These are phyloP conservation scores for Monosporascus cannonballus DNA, from an alignment of 2,329 filamentous ascomycete genomes.

Conservation along the genomic window DNA sequence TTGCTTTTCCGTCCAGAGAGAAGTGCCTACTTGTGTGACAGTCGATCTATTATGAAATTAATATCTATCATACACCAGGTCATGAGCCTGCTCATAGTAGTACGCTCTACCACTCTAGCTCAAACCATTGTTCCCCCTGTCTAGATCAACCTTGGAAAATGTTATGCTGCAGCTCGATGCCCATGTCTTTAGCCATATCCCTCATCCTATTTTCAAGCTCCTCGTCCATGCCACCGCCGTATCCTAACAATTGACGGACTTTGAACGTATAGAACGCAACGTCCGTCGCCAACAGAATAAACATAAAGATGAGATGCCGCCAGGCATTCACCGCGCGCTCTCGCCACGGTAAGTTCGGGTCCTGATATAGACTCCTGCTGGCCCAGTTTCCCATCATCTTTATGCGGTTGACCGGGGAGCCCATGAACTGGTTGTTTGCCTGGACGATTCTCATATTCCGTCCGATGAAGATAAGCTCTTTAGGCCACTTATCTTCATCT, in stretches of 20 bases:
- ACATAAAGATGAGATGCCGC: constrained; percentile 74
- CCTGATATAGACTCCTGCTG: constrained; percentile 73
- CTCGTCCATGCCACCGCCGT: constrained; percentile 86
- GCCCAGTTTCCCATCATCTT: constrained; percentile 95
- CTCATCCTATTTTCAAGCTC: constrained; percentile 86
- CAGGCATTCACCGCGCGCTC: constrained; percentile 65
- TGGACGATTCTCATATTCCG: constrained; percentile 90
- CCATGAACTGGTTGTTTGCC: constrained; percentile 86
- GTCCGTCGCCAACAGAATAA: constrained; percentile 71
- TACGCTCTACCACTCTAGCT: too few species aligned
- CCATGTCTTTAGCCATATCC: constrained; percentile 82
- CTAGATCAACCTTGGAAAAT: constrained; percentile 73
- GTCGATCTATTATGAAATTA: too few species aligned
- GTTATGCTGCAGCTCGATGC: constrained; percentile 81
- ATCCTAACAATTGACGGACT: constrained; percentile 67
- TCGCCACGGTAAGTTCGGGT: constrained; percentile 53
- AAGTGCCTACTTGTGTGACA: too few species aligned
- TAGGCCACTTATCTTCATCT: constrained; percentile 84
- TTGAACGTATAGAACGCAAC: constrained; percentile 78
- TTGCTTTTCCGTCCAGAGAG: too few species aligned
- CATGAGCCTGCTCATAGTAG: too few species aligned
- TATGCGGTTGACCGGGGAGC: constrained; percentile 83
- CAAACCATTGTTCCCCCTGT: too few species aligned
- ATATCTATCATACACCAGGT: too few species aligned
- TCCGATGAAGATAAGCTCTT: constrained; percentile 87